Base-by-base conservation (phyloP, 345 rosid genomes). In the Bretschneidera sinensis region DNA sequence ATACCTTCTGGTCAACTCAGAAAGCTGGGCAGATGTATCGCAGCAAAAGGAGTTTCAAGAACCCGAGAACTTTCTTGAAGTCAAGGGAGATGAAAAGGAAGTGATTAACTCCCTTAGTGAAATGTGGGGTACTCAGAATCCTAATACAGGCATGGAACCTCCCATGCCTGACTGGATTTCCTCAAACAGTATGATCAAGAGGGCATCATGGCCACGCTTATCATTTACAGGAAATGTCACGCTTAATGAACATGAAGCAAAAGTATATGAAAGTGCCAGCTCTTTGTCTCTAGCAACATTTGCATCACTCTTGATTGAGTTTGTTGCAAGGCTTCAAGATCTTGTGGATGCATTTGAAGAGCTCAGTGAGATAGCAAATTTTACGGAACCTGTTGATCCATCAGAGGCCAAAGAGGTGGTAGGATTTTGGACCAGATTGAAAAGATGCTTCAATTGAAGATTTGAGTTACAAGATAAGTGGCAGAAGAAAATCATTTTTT, bases 301-400 rank as follows among this genome's bases (percentile, higher is more conserved):
- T 63, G 68, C 91, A 1, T 88, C 95, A 3, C 84, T 91, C 48
- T 57, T 88, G 70, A 84, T 91, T 48, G 96, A 91, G 78, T 91
- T 91, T 60, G 96, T 83, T 19, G 97, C 97, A 0, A 85, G 97
- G 82, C 89, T 88, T 19, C 96, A 85, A 62, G 85, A 91, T 43
- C 80, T 91, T 21, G 84, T 81, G 49, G 83, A 81, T 16, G 83
- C 78, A 8, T 88, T 81, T 55, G 57, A 84, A 68, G 89, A 85
- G 65, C 85, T 91, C 5, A 73, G 91, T 51, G 81, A 77, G 69
- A 81, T 70, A 69, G 96, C 97, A 9, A 75, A 74, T 19, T 90
- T 90, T 57, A 77, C 76, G 75, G 86, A 77, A 17, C 75, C 76
- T 13, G 54, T 17, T 6, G 72, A 47, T 1, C 64, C 63, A 50